A percentile compares a stretch with the other conserved stretches of the same genome.
Conservation (phyloP, 1,284 basidiomycete genomes). For the Naganishia liquefaciens region DNA sequence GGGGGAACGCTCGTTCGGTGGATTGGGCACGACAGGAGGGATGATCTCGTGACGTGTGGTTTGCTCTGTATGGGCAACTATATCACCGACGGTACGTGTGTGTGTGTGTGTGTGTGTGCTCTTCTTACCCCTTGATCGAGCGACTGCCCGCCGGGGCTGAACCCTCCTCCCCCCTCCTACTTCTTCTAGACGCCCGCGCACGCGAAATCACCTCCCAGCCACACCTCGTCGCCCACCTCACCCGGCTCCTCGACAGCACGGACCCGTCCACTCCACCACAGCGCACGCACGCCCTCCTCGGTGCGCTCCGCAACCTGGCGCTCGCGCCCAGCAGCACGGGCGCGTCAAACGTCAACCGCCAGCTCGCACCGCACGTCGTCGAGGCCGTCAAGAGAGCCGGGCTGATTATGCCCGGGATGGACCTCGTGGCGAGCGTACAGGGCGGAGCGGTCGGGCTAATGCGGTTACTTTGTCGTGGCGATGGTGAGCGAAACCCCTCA, state of each 20-base stretch:
- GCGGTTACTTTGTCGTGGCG: constrained; percentile 80
- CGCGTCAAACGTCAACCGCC: not conserved
- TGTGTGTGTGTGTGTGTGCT: no score
- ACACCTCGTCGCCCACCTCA: not conserved
- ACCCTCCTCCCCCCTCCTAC: no score
- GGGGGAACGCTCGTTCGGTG: constrained; percentile 43
- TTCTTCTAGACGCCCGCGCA: constrained; percentile 3
- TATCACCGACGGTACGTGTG: constrained; percentile 68
- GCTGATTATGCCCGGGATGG: constrained; percentile 59
- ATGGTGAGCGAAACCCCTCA: constrained; percentile 58
- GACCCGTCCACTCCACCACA: constrained; percentile 60
- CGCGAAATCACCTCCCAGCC: constrained; percentile 12
- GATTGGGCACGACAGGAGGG: constrained; percentile 58
- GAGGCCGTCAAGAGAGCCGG: constrained; percentile 34
- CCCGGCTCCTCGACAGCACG: constrained; percentile 3
- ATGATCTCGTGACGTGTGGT: constrained; percentile 55
- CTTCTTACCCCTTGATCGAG: no score
- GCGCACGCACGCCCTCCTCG: constrained; percentile 78
- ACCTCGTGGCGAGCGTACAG: constrained; percentile 82
- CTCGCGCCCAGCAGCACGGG: constrained; percentile 57
- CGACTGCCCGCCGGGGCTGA: no score
- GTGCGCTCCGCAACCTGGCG: constrained; percentile 78
- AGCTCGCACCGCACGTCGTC: not conserved
- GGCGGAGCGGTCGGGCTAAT: constrained; percentile 80
- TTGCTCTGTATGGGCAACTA: constrained; percentile 56